Base-by-base conservation (phyloP, 1,284 basidiomycete species). In the Sanguinoderma infundibulare region DNA sequence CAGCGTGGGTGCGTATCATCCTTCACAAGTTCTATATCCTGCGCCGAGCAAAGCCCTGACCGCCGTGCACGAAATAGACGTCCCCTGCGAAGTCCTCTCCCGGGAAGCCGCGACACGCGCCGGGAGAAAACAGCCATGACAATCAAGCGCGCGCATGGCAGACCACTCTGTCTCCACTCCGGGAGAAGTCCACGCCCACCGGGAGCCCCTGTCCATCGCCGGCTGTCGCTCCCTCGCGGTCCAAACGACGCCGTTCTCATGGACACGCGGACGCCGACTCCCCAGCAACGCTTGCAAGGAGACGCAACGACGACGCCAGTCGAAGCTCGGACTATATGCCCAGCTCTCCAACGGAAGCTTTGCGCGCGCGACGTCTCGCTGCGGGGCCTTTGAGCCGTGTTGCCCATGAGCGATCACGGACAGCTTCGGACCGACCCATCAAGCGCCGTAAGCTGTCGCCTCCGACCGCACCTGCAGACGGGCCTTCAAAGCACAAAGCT, bases 271-370 rank as follows among this genome's bases (percentile, higher is more conserved):
- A 36, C 4, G 22, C 40, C 32, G 42, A 32, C 17, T 49, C 38
- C 7, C 38, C 53, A 14, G 22, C 22, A 12, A 39, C 44, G 35
- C 58, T 36, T 42, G 20, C 30, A 15, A 28, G 24, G 28, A n/a
- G 35, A 22, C 32, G 24, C 17, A 39, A 44, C 10, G 14, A n/a
- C 10, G 35, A 51, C 32, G 53, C 36, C 12, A 34, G 49, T 32
- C 12, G 7, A 38, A 57, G 40, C 26, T 51, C 59, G 0, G 42
- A 44, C 42, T 53, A n/a, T 44, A 38, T 59, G 34, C 61, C 59
- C 9, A 63, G 60, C 47, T 63, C 65, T 9, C 65, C 62, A 8
- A 60, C 65, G 24, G 51, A 57, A 17, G 64, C 61, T 15, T 10
- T 55, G 12, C 61, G 54, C 7, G 59, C 54, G 4, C 55, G 55